A percentile compares a stretch with the other conserved stretches of the same genome.
Conservation (phyloP, 2,329 filamentous ascomycete genomes). For the Macroventuria anomochaeta region DNA sequence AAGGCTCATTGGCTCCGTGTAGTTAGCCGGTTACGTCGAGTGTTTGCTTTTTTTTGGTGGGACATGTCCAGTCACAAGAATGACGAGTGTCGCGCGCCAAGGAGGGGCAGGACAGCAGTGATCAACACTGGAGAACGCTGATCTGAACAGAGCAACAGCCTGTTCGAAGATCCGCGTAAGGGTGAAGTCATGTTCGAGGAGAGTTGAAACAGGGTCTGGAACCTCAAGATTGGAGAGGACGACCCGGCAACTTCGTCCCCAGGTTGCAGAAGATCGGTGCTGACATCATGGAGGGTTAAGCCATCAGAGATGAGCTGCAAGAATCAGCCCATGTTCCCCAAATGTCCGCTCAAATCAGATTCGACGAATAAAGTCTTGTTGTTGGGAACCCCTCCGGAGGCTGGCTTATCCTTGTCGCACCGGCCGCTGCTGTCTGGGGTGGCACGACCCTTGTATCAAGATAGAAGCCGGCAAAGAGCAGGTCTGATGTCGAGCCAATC, state of each 20-base stretch:
- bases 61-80: background rate
- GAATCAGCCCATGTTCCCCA: constrained; percentile 46
- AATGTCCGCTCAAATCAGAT: constrained; percentile 43
- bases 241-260: constrained; percentile 6
- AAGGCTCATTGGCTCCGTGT: background rate
- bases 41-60: constrained; percentile 3
- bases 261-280: constrained; percentile 29
- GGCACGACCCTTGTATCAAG: constrained; percentile 38
- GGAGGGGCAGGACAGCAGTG: background rate
- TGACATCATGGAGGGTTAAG: constrained; percentile 40
- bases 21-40: background rate
- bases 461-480: constrained; percentile 42
- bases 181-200: constrained; percentile 13
- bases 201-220: constrained; percentile 27
- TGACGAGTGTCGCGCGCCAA: background rate
- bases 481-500: constrained; percentile 33
- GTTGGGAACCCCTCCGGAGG: constrained; percentile 27
- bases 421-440: constrained; percentile 35
- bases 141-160: constrained; percentile 2
- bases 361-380: constrained; percentile 15
- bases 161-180: constrained; percentile 2
- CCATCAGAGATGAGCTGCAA: constrained; percentile 37
- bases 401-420: constrained; percentile 39
- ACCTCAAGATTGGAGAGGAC: constrained; percentile 5
- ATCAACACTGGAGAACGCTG: constrained; percentile 1